Conservation (phyloP, 306 rosid species). For the Luffa aegyptiaca region DNA sequence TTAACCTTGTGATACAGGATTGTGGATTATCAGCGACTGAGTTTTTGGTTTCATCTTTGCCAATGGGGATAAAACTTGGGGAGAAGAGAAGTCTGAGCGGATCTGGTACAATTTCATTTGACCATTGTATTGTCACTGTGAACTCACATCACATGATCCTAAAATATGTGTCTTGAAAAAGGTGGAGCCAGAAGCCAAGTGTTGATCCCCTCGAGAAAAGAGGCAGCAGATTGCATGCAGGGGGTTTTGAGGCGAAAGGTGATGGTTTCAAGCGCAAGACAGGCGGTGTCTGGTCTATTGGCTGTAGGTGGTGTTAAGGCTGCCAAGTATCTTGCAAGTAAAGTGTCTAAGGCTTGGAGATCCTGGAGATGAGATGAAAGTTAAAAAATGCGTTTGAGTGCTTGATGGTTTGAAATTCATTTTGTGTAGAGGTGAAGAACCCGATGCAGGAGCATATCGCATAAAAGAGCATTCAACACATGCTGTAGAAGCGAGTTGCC, state of each 20-base stretch:
- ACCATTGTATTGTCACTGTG: background rate
- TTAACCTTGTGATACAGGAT: slow-evolving; percentile 43
- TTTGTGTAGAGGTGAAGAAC: no score
- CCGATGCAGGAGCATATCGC: no score
- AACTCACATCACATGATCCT: background rate
- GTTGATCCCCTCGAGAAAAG: slow-evolving; percentile 45
- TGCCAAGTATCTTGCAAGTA: slow-evolving; percentile 46
- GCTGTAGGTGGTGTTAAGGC: slow-evolving; percentile 66
- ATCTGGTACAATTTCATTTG: slow-evolving; percentile 35
- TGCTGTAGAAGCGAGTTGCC: no score
- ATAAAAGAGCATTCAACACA: no score
- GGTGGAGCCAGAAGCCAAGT: slow-evolving; percentile 34
- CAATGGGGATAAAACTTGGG: slow-evolving; percentile 49
- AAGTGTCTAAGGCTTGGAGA: slow-evolving; percentile 74
- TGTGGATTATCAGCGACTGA: slow-evolving; percentile 33
- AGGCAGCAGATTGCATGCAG: slow-evolving; percentile 63
- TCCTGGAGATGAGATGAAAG: slow-evolving; percentile 59
- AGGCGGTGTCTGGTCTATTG: slow-evolving; percentile 69
- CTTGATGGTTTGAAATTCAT: no score
- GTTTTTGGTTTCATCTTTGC: slow-evolving; percentile 58
- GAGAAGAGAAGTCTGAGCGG: slow-evolving; percentile 23
- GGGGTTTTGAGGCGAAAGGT: slow-evolving; percentile 54
- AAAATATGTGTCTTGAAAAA: slow-evolving; percentile 3
- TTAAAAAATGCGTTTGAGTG: no score
- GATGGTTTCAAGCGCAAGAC: slow-evolving; percentile 84